These are phyloP conservation scores for Lactuca sativa DNA, from an alignment of 129 eudicot species.

Conservation along the genomic window DNA sequence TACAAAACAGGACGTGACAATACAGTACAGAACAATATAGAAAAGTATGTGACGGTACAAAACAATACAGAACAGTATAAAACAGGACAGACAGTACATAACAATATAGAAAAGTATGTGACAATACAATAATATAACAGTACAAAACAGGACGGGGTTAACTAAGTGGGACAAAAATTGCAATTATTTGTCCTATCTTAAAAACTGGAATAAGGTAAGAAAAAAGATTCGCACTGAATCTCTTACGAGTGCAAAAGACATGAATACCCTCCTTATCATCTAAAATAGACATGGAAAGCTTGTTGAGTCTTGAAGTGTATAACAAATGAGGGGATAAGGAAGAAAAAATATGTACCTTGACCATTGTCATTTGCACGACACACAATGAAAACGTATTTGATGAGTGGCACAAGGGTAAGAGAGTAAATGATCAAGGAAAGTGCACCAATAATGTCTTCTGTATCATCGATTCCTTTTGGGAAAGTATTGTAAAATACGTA, in stretches of 20 bases:
- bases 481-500: conserved; percentile 94
- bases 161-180: too few relatives aligned
- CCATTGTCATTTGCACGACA: conserved; percentile 97
- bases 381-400: conserved; percentile 95
- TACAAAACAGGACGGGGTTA: too few relatives aligned
- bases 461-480: conserved; percentile 59
- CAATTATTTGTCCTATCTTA: too few relatives aligned
- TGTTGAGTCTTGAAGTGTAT: too few relatives aligned
- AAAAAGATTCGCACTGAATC: not conserved
- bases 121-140: too few relatives aligned
- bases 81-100: too few relatives aligned
- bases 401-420: conserved; percentile 83
- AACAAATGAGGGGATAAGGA: not conserved
- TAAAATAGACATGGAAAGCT: too few relatives aligned
- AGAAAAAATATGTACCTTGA: conserved; percentile 64
- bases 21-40: not conserved
- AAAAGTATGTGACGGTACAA: too few relatives aligned
- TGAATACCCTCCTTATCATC: not conserved
- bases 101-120: too few relatives aligned
- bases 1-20: not conserved
- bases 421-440: conserved; percentile 95
- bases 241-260: not conserved
- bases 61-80: too few relatives aligned
- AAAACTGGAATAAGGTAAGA: not conserved
- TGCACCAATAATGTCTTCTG: conserved; percentile 90